These are phyloP conservation scores for Hypoxylon rubiginosum DNA, from an alignment of 2,329 filamentous ascomycete genomes.

Conservation along the genomic window DNA sequence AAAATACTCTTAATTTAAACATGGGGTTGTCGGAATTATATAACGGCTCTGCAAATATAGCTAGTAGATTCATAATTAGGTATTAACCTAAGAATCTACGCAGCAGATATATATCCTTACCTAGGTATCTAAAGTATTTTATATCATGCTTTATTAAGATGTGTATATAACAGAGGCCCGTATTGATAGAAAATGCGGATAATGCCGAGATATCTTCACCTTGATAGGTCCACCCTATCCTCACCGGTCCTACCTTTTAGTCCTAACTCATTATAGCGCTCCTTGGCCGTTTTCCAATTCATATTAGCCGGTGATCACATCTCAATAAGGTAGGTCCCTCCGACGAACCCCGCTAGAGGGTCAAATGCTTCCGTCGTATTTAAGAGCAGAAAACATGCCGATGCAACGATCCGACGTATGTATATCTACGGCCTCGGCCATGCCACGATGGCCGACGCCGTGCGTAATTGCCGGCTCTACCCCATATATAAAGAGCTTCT, in stretches of 20 bases:
- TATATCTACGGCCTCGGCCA: background rate
- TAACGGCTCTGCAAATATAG: too few species aligned
- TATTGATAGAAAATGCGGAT: background rate
- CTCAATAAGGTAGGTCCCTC: conserved; percentile 9
- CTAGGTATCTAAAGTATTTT: too few species aligned
- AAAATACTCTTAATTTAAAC: too few species aligned
- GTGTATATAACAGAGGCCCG: too few species aligned
- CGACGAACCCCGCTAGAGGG: conserved; percentile 12
- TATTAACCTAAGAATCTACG: too few species aligned
- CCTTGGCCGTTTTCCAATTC: background rate
- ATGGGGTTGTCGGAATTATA: too few species aligned
- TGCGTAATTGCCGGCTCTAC: conserved; percentile 3
- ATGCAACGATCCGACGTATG: conserved; percentile 20
- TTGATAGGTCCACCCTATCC: background rate
- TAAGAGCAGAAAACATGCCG: conserved; percentile 11
- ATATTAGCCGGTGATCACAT: conserved; percentile 26
- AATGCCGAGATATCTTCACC: conserved; percentile 4
- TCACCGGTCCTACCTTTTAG: conserved; percentile 6
- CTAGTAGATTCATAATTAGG: too few species aligned
- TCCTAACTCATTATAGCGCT: conserved; percentile 6
- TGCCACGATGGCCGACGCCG: conserved; percentile 8
- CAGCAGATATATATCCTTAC: too few species aligned
- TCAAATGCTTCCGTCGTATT: conserved; percentile 1
- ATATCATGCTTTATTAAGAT: too few species aligned
- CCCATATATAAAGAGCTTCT: conserved; percentile 4